phyloP scores from a whole-genome alignment of 257 asterid genomes.

The Scutellaria baicalensis region DNA sequence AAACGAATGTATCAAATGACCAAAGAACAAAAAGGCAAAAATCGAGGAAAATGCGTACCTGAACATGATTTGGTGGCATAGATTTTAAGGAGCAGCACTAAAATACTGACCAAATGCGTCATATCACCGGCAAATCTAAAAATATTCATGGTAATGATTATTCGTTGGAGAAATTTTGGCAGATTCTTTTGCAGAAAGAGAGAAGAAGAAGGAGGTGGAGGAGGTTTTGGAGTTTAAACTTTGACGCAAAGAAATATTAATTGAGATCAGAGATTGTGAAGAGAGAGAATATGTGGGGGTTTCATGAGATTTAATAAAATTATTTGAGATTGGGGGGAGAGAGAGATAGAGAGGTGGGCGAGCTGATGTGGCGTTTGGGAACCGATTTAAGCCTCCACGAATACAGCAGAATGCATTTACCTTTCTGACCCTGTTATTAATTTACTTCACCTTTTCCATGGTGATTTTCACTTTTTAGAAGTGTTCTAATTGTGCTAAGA shows the following conservation, averaged over 20 bases:
- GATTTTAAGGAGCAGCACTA: constrained; percentile 87
- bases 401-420: not conserved
- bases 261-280: not conserved
- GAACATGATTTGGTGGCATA: constrained; percentile 94
- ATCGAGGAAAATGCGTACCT: constrained; percentile 35
- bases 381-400: constrained; percentile 13
- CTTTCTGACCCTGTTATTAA: not conserved
- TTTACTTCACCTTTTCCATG: no score
- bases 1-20: not conserved
- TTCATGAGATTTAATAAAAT: constrained; percentile 10
- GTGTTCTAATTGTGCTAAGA: no score
- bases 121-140: constrained; percentile 93
- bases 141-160: constrained; percentile 50
- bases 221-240: constrained; percentile 13
- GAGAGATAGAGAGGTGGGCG: not conserved
- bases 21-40: not conserved
- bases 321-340: not conserved
- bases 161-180: not conserved
- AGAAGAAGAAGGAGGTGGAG: not conserved
- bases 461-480: not conserved
- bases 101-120: constrained; percentile 84
- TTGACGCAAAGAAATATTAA: constrained; percentile 9
- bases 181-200: not conserved
- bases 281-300: not conserved
- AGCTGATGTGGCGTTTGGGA: constrained; percentile 27